Conservation (phyloP, 1,284 basidiomycete genomes). For the Rhodotorula mucilaginosa region DNA sequence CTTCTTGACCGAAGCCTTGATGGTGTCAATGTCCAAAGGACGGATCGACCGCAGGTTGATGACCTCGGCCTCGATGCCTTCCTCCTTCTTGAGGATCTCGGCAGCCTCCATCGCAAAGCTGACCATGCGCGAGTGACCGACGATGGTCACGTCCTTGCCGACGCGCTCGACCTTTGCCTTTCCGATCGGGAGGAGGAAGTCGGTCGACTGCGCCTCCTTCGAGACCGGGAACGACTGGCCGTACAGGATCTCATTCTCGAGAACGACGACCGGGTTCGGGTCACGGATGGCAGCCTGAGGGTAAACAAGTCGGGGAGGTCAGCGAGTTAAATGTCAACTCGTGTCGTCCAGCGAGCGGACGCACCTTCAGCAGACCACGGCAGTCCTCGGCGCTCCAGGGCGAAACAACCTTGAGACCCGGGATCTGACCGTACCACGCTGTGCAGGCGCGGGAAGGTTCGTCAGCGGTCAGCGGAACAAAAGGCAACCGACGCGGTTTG, state of each 20-base stretch:
- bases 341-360: conserved; percentile 23
- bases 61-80: conserved; percentile 93
- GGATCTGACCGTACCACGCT: conserved; percentile 93
- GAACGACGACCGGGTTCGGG: conserved; percentile 95
- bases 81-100: conserved; percentile 84
- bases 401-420: conserved; percentile 95
- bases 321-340: too few relatives aligned
- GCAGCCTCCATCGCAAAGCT: conserved; percentile 89
- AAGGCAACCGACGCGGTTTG: too few relatives aligned
- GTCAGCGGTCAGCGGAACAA: neutral
- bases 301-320: neutral
- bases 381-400: conserved; percentile 98
- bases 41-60: conserved; percentile 95
- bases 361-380: conserved; percentile 92
- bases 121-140: conserved; percentile 97
- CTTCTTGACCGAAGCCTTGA: conserved; percentile 95
- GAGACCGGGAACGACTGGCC: conserved; percentile 96
- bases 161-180: conserved; percentile 94
- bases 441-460: conserved; percentile 55
- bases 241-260: conserved; percentile 99
- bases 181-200: conserved; percentile 89
- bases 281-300: conserved; percentile 88
- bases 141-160: conserved; percentile 90
- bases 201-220: conserved; percentile 87
- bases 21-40: conserved; percentile 95